Conservation (phyloP, 2,329 filamentous ascomycete genomes). For the Ophiostoma novo-ulmi region DNA sequence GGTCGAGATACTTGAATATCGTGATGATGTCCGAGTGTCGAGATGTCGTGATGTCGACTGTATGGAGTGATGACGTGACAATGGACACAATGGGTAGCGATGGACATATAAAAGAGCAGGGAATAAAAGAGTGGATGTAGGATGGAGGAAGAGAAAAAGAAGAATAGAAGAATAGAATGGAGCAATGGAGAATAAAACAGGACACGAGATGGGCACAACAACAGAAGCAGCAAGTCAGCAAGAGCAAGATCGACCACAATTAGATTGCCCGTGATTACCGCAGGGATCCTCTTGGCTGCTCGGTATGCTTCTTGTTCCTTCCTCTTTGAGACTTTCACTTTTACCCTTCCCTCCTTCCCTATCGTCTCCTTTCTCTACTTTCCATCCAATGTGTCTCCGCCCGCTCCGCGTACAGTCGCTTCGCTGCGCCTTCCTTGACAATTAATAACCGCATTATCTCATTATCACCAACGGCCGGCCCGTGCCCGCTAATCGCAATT, state of each 20-base stretch:
- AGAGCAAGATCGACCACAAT: neutral
- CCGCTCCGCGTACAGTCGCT: neutral
- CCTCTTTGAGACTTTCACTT: neutral
- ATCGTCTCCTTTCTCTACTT: neutral
- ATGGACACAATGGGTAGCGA: neutral
- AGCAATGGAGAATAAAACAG: neutral
- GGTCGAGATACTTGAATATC: too few relatives aligned
- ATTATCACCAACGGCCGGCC: neutral
- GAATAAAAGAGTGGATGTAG: neutral
- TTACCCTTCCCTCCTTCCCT: neutral
- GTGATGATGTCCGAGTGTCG: neutral
- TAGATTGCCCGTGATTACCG: neutral
- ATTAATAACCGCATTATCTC: neutral
- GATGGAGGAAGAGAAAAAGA: neutral
- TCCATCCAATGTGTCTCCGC: neutral
- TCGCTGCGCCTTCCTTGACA: neutral
- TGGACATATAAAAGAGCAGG: neutral
- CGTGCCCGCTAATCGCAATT: constrained; percentile 5
- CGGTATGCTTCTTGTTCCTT: neutral
- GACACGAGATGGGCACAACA: neutral
- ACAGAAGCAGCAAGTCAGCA: neutral
- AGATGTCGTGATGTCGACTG: neutral
- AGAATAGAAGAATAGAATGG: neutral
- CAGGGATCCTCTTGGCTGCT: neutral
- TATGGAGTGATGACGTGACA: neutral